Conservation (phyloP, 306 rosid species). For the Pyrus communis region DNA sequence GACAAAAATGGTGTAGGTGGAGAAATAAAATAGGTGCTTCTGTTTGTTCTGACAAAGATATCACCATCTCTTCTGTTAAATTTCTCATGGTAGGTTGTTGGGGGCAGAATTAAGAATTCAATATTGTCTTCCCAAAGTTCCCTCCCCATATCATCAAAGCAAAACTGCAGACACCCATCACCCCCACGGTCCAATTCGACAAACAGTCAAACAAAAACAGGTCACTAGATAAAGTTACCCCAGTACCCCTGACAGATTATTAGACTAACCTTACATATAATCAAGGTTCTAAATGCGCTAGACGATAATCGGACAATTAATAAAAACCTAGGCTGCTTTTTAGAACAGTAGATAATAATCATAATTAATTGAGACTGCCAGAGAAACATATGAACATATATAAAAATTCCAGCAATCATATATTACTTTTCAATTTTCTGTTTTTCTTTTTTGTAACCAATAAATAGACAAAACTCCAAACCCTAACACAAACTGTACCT, state of each 20-base stretch:
- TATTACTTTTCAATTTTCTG: slow-evolving; percentile 1
- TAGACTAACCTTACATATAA: background rate
- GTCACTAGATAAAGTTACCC: slow-evolving; percentile 14
- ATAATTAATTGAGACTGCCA: background rate
- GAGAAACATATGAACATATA: background rate
- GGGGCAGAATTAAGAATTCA: background rate
- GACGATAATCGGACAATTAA: no score
- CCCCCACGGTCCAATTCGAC: slow-evolving; percentile 21
- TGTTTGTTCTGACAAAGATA: background rate
- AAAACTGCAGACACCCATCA: slow-evolving; percentile 15
- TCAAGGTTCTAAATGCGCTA: background rate
- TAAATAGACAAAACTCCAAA: slow-evolving; percentile 15
- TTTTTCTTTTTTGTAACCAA: background rate
- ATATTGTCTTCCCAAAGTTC: slow-evolving; percentile 1
- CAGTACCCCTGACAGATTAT: background rate
- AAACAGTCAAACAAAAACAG: slow-evolving; percentile 33
- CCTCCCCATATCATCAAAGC: background rate
- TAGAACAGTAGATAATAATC: background rate
- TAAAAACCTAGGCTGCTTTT: no score
- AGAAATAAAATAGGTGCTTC: background rate
- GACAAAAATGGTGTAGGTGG: background rate
- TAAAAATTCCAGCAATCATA: slow-evolving; percentile 26
- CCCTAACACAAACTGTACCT: slow-evolving; percentile 15
- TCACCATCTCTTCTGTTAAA: background rate
- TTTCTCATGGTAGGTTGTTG: background rate